Conservation (phyloP, 2,329 filamentous ascomycete species). For the Capronia americana region DNA sequence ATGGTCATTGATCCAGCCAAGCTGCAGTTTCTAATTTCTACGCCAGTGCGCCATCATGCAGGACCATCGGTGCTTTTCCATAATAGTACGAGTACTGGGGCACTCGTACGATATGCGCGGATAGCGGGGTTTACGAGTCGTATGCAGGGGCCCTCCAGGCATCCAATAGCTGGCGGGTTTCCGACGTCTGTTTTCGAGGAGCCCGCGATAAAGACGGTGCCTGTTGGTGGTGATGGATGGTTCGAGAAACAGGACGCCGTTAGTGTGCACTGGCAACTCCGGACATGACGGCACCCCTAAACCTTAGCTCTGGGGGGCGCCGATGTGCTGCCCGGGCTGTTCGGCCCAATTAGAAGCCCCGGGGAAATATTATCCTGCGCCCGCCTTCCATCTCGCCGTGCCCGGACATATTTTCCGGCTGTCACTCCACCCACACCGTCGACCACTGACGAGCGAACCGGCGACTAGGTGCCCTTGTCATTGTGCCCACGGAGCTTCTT, state of each 20-base stretch:
- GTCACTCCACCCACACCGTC: not conserved
- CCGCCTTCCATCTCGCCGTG: not conserved
- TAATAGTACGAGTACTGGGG: too few relatives aligned
- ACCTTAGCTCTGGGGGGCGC: not conserved
- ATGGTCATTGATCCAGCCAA: too few relatives aligned
- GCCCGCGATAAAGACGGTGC: too few relatives aligned
- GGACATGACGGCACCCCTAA: not conserved
- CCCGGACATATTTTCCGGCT: not conserved
- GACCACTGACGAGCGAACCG: not conserved
- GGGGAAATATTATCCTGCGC: not conserved
- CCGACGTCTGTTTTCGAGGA: too few relatives aligned
- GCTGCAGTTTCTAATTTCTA: too few relatives aligned
- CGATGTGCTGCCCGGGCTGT: not conserved
- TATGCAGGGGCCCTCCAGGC: too few relatives aligned
- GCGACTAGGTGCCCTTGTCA: not conserved
- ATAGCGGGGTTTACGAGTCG: too few relatives aligned
- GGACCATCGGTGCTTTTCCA: too few relatives aligned
- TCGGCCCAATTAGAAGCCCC: not conserved
- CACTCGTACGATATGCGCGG: too few relatives aligned
- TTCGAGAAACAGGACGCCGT: not conserved
- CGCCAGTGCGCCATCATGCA: too few relatives aligned
- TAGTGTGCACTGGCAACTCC: not conserved
- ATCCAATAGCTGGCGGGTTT: too few relatives aligned
- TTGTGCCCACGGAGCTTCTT: not conserved
- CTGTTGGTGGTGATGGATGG: not conserved